A percentile compares a stretch with the other conserved stretches of the same genome.
These are phyloP conservation scores for Lagerstroemia speciosa DNA, from an alignment of 345 rosid genomes.

Conservation along the genomic window DNA sequence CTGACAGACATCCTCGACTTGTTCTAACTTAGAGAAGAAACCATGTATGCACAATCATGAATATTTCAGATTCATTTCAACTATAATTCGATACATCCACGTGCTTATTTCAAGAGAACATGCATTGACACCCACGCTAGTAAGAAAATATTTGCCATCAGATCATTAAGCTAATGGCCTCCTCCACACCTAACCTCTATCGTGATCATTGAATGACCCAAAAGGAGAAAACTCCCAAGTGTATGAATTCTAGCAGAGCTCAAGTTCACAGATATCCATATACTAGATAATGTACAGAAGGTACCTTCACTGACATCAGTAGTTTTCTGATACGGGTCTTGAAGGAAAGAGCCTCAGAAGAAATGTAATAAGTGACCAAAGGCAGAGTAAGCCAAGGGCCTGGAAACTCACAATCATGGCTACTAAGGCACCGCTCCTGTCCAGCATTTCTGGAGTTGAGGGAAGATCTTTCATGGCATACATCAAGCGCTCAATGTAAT, in stretches of 20 bases:
- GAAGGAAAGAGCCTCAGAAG: conserved; percentile 79
- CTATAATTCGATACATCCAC: too few species aligned
- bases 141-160: neutral
- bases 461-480: conserved; percentile 52
- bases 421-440: conserved; percentile 48
- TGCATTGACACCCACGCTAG: neutral
- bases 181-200: neutral
- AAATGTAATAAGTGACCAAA: conserved; percentile 75
- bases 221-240: neutral
- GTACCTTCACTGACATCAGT: conserved; percentile 18
- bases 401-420: conserved; percentile 63
- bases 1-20: neutral
- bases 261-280: neutral
- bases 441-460: conserved; percentile 31
- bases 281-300: neutral
- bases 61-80: too few species aligned
- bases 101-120: neutral
- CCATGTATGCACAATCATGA: neutral
- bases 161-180: neutral
- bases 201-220: neutral
- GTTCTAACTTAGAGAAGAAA: neutral
- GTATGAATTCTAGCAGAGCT: neutral
- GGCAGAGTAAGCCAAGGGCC: conserved; percentile 61
- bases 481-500: conserved; percentile 67
- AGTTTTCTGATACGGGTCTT: conserved; percentile 71